Conservation (phyloP, 179 eudicot genomes). For the Gypsophila paniculata region DNA sequence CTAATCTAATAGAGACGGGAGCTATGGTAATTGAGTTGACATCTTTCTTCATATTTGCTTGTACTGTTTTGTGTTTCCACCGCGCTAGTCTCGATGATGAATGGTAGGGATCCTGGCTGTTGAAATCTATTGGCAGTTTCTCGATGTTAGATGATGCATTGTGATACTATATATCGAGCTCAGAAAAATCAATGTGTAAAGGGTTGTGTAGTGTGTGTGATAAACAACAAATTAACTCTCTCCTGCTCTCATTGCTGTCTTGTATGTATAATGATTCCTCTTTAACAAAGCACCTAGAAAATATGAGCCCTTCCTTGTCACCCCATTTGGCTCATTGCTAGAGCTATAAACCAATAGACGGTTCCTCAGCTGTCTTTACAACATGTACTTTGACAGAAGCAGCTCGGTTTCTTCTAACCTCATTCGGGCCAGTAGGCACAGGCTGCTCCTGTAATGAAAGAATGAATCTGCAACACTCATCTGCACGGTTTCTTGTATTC, state of each 20-base stretch:
- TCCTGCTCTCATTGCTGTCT: neutral
- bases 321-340: neutral
- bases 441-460: neutral
- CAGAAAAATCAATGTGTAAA: neutral
- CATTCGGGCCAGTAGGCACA: neutral
- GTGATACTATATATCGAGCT: neutral
- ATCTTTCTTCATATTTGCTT: slow-evolving; percentile 71
- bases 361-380: neutral
- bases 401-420: neutral
- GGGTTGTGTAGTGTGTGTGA: slow-evolving; percentile 11
- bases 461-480: neutral
- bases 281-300: neutral
- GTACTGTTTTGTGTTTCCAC: slow-evolving; percentile 85
- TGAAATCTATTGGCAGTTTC: no score
- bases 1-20: slow-evolving; percentile 61
- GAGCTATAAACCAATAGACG: neutral
- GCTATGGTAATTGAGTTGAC: slow-evolving; percentile 76
- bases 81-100: slow-evolving; percentile 86
- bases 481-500: neutral
- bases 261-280: neutral
- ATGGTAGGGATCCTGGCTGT: slow-evolving; percentile 40
- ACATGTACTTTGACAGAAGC: neutral
- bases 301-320: neutral
- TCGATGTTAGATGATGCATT: neutral
- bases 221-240: neutral